phyloP scores from a whole-genome alignment of 2,329 filamentous ascomycete species.

The Ascochyta koolunga region DNA sequence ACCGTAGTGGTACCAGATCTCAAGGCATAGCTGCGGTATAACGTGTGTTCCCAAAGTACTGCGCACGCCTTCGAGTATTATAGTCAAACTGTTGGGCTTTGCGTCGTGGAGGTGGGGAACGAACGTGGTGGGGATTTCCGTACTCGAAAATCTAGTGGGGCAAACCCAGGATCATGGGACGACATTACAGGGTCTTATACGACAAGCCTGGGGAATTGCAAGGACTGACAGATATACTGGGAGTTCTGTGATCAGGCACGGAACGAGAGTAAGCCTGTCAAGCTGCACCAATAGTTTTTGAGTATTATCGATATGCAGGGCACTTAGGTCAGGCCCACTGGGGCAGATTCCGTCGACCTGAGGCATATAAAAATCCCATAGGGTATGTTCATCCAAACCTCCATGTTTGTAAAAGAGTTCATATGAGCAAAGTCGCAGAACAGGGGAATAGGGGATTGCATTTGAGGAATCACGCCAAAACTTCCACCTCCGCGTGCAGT shows the following conservation, averaged over 20 bases:
- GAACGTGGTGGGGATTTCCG: conserved; percentile 3
- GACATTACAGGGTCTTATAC: neutral
- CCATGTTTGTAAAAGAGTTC: conserved; percentile 28
- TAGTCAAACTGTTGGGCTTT: neutral
- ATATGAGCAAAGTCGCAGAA: conserved; percentile 41
- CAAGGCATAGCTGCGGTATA: conserved; percentile 6
- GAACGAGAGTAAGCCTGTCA: neutral
- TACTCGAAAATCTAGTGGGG: conserved; percentile 10
- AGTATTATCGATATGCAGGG: neutral
- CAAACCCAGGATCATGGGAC: conserved; percentile 1
- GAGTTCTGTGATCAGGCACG: neutral
- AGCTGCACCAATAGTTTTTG: neutral
- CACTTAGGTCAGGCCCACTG: neutral
- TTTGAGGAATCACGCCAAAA: conserved; percentile 38
- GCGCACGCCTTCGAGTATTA: neutral
- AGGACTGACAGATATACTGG: neutral
- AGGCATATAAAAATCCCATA: neutral
- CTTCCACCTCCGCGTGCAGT: conserved; percentile 30
- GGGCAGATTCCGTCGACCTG: neutral
- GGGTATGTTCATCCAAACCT: neutral
- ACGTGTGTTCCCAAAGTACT: neutral
- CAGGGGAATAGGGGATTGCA: conserved; percentile 43
- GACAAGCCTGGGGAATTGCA: neutral
- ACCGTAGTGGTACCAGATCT: neutral
- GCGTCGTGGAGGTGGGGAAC: conserved; percentile 1